Conservation (phyloP, 2,329 filamentous ascomycete genomes). For the Gaeumannomyces sp. region DNA sequence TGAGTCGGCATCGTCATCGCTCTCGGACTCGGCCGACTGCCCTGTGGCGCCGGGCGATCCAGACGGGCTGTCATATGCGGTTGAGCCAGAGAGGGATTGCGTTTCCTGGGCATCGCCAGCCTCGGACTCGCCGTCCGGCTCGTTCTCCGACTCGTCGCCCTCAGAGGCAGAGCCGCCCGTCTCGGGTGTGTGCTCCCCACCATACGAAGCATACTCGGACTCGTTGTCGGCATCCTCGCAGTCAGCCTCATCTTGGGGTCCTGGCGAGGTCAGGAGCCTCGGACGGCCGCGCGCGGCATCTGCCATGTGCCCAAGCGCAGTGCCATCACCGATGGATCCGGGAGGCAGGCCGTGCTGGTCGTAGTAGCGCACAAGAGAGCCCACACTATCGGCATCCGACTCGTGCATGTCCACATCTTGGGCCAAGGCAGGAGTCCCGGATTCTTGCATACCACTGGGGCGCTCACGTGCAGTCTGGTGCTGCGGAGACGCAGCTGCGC, state of each 20-base stretch:
- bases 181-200: not conserved
- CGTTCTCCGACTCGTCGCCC: not conserved
- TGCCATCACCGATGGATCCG: constrained; percentile 32
- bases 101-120: constrained; percentile 11
- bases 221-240: too few species aligned
- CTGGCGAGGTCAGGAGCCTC: too few species aligned
- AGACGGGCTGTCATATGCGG: not conserved
- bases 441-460: too few species aligned
- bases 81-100: constrained; percentile 18
- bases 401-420: constrained; percentile 17
- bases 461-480: constrained; percentile 25
- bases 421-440: too few species aligned
- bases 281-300: constrained; percentile 18
- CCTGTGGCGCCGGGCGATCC: not conserved
- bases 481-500: constrained; percentile 1
- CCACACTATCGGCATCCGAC: constrained; percentile 19
- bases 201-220: not conserved
- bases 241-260: too few species aligned
- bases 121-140: not conserved
- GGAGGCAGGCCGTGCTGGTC: constrained; percentile 33
- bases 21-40: constrained; percentile 12
- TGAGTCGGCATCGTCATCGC: constrained; percentile 11
- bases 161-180: too few species aligned
- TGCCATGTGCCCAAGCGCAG: constrained; percentile 28
- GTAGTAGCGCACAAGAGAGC: constrained; percentile 24